phyloP scores from a whole-genome alignment of 1,284 basidiomycete species.

The Xanthoconium separans region DNA sequence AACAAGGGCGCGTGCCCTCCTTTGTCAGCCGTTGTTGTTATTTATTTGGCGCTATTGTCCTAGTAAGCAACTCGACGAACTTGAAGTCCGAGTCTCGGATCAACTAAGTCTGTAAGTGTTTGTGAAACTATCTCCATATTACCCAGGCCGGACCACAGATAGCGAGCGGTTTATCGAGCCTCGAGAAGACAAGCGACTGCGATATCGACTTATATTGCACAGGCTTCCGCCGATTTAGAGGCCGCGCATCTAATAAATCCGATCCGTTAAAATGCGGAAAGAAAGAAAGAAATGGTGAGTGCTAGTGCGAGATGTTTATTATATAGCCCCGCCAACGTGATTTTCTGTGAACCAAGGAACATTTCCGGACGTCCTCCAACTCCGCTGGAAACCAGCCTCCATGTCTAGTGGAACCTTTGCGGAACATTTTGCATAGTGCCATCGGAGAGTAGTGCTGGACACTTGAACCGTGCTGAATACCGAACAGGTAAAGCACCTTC shows the following conservation, averaged over 20 bases:
- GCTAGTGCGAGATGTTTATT: too few relatives aligned
- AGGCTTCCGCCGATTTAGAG: not conserved
- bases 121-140: too few relatives aligned
- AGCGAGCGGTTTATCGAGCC: not conserved
- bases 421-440: not conserved
- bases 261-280: not conserved
- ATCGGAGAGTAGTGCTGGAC: not conserved
- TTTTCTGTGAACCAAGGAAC: not conserved
- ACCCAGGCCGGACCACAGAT: too few relatives aligned
- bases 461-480: not conserved
- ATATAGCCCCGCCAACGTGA: not conserved
- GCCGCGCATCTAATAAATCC: not conserved
- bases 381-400: not conserved
- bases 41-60: too few relatives aligned
- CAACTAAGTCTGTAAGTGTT: too few relatives aligned
- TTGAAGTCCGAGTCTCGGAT: too few relatives aligned
- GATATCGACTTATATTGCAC: not conserved
- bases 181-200: not conserved
- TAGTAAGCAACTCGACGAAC: too few relatives aligned
- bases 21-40: too few relatives aligned
- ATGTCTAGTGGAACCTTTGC: not conserved
- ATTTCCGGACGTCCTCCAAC: not conserved
- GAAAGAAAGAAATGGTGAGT: too few relatives aligned
- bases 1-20: too few relatives aligned
- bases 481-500: not conserved